Base-by-base conservation (phyloP, 2,329 filamentous ascomycete genomes). In the Tetracladium maxilliforme region DNA sequence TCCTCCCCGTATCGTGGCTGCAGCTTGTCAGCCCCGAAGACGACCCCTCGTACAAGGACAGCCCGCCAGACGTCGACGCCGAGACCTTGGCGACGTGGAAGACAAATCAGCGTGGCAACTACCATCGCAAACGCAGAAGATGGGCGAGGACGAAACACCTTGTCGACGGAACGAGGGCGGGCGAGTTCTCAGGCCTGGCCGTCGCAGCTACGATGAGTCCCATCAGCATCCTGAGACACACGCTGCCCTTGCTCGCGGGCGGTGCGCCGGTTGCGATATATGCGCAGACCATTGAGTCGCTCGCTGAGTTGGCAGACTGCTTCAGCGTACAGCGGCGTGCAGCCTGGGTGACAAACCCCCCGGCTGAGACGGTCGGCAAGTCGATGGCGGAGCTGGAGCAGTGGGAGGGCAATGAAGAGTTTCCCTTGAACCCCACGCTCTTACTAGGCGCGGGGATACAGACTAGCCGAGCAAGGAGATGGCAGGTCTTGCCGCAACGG, bases 401-500 rank as follows among this genome's bases (percentile, higher is more conserved):
- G 4, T 75, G 69, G 69, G 40, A 48, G 14, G 67, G 70, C n/a
- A 64, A 61, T 8, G 62, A 72, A 1, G 80, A 92, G 37, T 95
- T 92, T 44, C 80, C 83, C 0, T 49, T 94, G 10, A 90, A 98
- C 44, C 90, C 90, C 1, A 79, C 82, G 3, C 52, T 93, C 25
- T 48, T 98, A 4, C 64, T 95, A 1, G 81, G 76, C 1, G 73
- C 82, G 1, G 70, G 65, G 9, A 60, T 98, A 26, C 86, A 95
- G 53, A 90, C 75, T 3, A 80, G 76, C 23, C 64, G 82, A 10
- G 74, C 79, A 5, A 64, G 79, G 33, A 62, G 70, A 26, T 95
- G 83, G 81, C 90, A 98, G 56, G 86, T 94, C 3, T 50, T 98
- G 23, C 90, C 90, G 0, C 81, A 83, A 1, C 61, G 90, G 27